Conservation (phyloP, 495 filamentous ascomycete genomes). For the Aspergillus affinis region DNA sequence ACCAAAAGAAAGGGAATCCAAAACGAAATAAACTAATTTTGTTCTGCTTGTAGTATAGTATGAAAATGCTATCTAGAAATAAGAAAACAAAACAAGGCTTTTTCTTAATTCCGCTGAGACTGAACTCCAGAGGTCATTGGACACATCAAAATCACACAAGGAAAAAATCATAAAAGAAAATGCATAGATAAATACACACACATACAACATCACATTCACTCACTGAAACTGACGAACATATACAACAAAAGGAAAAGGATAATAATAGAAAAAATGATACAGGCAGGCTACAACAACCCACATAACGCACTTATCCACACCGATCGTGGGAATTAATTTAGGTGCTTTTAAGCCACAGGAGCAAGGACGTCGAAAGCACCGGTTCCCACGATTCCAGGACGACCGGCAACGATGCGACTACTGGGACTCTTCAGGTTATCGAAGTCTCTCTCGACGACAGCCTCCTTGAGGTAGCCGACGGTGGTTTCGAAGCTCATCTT, state of each 20-base stretch:
- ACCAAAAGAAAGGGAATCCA: neutral
- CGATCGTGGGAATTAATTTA: neutral
- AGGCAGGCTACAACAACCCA: neutral
- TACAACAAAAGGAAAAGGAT: slow-evolving; percentile 22
- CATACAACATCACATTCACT: neutral
- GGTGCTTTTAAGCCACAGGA: slow-evolving; percentile 48
- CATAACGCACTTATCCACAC: too few species aligned
- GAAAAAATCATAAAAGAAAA: slow-evolving; percentile 13
- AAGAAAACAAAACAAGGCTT: slow-evolving; percentile 30
- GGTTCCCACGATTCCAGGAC: slow-evolving; percentile 78
- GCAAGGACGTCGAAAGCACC: slow-evolving; percentile 88
- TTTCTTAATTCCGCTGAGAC: slow-evolving; percentile 43
- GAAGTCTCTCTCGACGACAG: slow-evolving; percentile 83
- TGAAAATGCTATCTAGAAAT: slow-evolving; percentile 26
- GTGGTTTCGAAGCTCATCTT: slow-evolving; percentile 99
- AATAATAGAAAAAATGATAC: slow-evolving; percentile 19
- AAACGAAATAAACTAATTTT: slow-evolving; percentile 25
- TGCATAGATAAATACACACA: slow-evolving; percentile 26
- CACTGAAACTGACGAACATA: slow-evolving; percentile 27
- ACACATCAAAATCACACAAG: slow-evolving; percentile 23
- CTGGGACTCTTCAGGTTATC: slow-evolving; percentile 86
- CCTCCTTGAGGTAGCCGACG: slow-evolving; percentile 86
- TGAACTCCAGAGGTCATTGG: slow-evolving; percentile 46
- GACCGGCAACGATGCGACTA: slow-evolving; percentile 84
- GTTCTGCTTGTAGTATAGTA: slow-evolving; percentile 18